Conservation (phyloP, 1,139 yeast genomes). For the Saccharomyces pastorianus region DNA sequence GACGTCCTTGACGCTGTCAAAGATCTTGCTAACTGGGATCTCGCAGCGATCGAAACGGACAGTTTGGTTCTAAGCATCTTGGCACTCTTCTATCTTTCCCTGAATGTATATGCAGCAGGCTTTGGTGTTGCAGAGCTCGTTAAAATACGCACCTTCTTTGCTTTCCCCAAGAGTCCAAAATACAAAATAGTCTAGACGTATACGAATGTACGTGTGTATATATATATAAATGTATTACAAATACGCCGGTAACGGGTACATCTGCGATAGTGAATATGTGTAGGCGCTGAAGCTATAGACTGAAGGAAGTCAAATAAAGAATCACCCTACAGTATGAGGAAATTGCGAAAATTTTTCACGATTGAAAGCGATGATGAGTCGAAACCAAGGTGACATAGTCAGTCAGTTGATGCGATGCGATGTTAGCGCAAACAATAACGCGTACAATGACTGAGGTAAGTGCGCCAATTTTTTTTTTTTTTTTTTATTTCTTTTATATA, state of each 20-base stretch:
- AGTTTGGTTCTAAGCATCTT: background rate
- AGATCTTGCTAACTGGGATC: background rate
- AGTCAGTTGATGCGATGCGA: conserved; percentile 1
- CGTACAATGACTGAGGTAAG: background rate
- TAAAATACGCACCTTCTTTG: background rate
- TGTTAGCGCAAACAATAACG: background rate
- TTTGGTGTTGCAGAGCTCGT: background rate
- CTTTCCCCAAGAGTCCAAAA: too few relatives aligned
- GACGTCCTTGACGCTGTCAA: background rate
- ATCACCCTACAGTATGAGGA: background rate
- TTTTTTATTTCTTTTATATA: background rate
- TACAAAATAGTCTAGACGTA: too few relatives aligned
- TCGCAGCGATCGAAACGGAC: background rate
- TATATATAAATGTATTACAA: background rate
- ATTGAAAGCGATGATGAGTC: background rate
- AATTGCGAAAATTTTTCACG: background rate
- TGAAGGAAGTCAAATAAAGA: background rate
- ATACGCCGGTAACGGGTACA: background rate
- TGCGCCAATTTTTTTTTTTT: background rate
- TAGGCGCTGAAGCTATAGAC: background rate
- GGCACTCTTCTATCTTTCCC: background rate
- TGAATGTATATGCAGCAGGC: background rate
- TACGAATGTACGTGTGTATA: background rate
- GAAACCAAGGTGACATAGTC: background rate
- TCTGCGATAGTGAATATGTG: background rate